Percentiles rank a stretch among this genome's conserved stretches.
phyloP scores from a whole-genome alignment of 176 grass and related monocot species.

The Aegilops longissima region DNA sequence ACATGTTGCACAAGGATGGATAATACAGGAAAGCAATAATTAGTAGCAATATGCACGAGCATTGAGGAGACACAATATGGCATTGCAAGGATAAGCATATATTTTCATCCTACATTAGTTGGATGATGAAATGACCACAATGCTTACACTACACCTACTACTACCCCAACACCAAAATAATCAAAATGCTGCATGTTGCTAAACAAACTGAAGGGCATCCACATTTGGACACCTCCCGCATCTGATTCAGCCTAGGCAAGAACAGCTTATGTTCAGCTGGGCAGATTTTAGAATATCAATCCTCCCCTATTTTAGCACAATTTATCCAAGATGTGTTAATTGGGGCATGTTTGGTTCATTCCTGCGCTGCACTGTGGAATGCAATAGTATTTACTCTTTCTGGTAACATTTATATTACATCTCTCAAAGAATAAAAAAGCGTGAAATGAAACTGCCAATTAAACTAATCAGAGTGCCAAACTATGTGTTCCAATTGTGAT shows the following conservation, averaged over 20 bases:
- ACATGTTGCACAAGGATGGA: not conserved
- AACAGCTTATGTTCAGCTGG: not conserved
- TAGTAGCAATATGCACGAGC: constrained; percentile 11
- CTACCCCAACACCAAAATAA: not conserved
- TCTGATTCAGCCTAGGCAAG: not conserved
- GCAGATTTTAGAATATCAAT: not conserved
- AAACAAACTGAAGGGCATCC: not conserved
- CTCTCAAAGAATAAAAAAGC: not conserved
- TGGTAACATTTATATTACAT: not conserved
- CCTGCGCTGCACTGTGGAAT: not conserved
- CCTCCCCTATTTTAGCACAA: constrained; percentile 11
- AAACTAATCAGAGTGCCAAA: not conserved
- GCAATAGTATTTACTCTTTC: not conserved
- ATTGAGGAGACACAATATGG: not conserved
- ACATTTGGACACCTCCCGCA: not conserved
- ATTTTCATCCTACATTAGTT: constrained; percentile 6
- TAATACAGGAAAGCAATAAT: not conserved
- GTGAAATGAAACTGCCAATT: not conserved
- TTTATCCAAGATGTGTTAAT: not conserved
- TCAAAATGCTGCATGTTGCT: not conserved
- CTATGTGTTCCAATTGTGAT: not conserved
- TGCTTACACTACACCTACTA: not conserved
- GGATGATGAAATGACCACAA: not conserved
- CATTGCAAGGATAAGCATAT: not conserved
- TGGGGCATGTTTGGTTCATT: not conserved